Evolutionary conservation across 306 rosid genomes (phyloP), one percentile per base, ranked within the genome.

Genomic region (Quillaja saponaria): DNA sequence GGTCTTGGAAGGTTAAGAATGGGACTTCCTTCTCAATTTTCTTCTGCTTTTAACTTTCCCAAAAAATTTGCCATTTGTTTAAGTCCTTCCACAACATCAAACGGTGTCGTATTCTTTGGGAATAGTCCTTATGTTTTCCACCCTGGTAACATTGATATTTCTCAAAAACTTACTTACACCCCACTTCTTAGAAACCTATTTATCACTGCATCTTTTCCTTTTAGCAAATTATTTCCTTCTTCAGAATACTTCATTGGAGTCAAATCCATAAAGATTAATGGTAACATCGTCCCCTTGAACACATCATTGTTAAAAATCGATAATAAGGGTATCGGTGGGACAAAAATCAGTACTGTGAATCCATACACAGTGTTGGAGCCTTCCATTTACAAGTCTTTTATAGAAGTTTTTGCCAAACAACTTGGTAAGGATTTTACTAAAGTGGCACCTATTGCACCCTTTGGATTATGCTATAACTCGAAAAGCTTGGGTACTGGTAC

Each of bases 21-120:
- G 10, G 72, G 80, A 1, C 68, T 87, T 2, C 85, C 91, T 28
- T 73, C 74, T 1, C 81, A 69, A 13, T 74, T 80, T 16, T 6
- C 95, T 2, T 67, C 76, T 0, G 67, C 78, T 41, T 87, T 87
- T 34, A 59, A 72, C 51, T 63, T 84, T 12, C 18, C 10, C 0
- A 68, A 74, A 17, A 87, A 78, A 42, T 84, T 87, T 14, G 81
- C 88, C 13, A 60, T 87, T 20, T 87, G 95, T 49, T 76, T 87
- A 49, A 46, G 72, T 15, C 67, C 85, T 12, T 56, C 77, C 6
- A 2, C 73, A 7, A 7, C 15, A 0, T 33, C 70, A 2, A 35
- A 67, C 2, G 89, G 88, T 5, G 83, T 80, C 0, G 21, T 81
- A 3, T 76, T 86, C 69, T 76, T 86, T 31, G 83, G 87, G 6